Base-by-base conservation (phyloP, 768 basidiomycete genomes). In the Russula sp. region DNA sequence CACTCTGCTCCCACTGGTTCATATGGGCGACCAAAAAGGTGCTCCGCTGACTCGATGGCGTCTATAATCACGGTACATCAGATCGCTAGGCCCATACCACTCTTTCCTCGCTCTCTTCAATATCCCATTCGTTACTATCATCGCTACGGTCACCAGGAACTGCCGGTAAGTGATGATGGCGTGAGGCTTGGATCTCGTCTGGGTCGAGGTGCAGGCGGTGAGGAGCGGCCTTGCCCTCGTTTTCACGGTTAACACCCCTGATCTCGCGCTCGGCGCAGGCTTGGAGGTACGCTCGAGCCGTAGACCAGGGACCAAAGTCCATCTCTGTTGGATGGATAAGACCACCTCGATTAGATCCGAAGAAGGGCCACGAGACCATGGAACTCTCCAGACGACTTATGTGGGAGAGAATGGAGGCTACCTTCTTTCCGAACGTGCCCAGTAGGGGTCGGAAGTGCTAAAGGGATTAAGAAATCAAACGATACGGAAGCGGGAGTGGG, bases 311-410 rank as follows among this genome's bases (percentile, higher is more conserved):
- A 2, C 91, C 90, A n/a, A 91, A 84, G 68, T 90, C 78, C 39
- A 93, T 78, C 67, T 91, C 88, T 22, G 77, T 75, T 3, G 85
- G 85, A 67, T 88, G 87, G 2, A 73, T 67, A 27, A 90, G 79
- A 62, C 88, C 86, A 37, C 91, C 91, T 45, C 91, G 81, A 66
- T 87, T 85, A 4, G 89, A 87, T 50, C 91, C 91, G 71, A 94
- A 94, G 79, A 93, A 94, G 1, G 91, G 88, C 91, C 91, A 94
- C 3, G 90, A 91, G 55, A 93, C 83, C 78, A 54, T 86, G 82
- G 73, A 80, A 83, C 55, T 80, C 76, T 40, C 72, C 68, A 11
- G 55, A 66, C 48, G 31, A 65, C 42, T 61, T 60, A 68, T 49
- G 64, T 64, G 51, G 65, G 14, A 18, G 42, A 31, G 53, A 35